A percentile compares a stretch with the other conserved stretches of the same genome.
phyloP scores from a whole-genome alignment of 768 basidiomycete genomes.

The Mycena rebaudengoi region DNA sequence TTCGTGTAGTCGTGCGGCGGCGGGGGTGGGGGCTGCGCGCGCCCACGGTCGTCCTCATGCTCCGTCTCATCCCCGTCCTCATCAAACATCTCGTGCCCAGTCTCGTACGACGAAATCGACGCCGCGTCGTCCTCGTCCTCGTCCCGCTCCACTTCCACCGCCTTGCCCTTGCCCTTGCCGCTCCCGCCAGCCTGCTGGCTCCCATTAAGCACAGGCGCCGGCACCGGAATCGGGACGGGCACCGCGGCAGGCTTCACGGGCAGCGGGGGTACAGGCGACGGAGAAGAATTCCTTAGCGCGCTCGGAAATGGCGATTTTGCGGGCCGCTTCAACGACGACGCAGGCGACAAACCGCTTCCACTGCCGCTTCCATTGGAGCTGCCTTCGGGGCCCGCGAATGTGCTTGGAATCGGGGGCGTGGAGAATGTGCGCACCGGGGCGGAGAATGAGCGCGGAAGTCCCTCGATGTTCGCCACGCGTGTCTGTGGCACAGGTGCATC shows the following conservation, averaged over 20 bases:
- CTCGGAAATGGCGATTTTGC: slow-evolving; percentile 65
- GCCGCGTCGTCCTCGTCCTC: slow-evolving; percentile 44
- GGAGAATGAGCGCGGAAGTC: slow-evolving; percentile 43
- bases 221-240: slow-evolving; percentile 19
- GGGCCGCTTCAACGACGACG: slow-evolving; percentile 33
- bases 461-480: slow-evolving; percentile 27
- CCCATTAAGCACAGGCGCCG: slow-evolving; percentile 12
- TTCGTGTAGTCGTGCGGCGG: slow-evolving; percentile 27
- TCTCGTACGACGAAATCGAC: slow-evolving; percentile 73
- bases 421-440: slow-evolving; percentile 43
- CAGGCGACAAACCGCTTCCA: slow-evolving; percentile 10
- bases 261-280: slow-evolving; percentile 31
- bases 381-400: slow-evolving; percentile 9
- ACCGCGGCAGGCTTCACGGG: slow-evolving; percentile 38
- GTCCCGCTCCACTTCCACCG: background rate
- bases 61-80: slow-evolving; percentile 40
- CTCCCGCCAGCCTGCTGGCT: slow-evolving; percentile 14
- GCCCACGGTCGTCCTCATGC: slow-evolving; percentile 14
- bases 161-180: slow-evolving; percentile 30
- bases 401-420: slow-evolving; percentile 17
- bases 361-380: background rate
- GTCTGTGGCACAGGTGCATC: slow-evolving; percentile 43
- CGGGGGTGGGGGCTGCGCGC: slow-evolving; percentile 14
- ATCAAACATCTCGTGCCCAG: slow-evolving; percentile 63
- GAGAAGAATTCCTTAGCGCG: slow-evolving; percentile 63